Percentiles rank a stretch among this genome's conserved stretches.
Evolutionary conservation across 192 early-diverging fungal genomes (phyloP).

Genomic region (Paraglomus occultum): DNA sequence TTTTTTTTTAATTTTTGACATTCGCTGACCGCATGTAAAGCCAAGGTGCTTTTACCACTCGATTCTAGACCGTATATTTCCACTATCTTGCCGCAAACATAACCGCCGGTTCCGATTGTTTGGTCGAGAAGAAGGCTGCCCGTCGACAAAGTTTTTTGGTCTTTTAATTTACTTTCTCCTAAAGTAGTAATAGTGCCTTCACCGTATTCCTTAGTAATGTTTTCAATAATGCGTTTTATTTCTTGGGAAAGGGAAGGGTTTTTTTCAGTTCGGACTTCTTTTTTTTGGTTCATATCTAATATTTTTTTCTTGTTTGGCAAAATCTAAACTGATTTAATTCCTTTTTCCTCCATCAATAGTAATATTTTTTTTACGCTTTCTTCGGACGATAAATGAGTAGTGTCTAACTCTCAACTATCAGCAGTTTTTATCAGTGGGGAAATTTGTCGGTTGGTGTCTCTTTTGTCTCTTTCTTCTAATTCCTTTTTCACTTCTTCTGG

Average conservation of each 20-base stretch:
- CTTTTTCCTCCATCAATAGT: not conserved
- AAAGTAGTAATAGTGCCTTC: not conserved
- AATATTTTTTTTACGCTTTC: slow-evolving; percentile 6
- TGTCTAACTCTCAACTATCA: slow-evolving; percentile 25
- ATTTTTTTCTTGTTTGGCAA: too few relatives aligned
- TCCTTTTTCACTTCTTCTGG: not conserved
- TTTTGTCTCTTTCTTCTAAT: not conserved
- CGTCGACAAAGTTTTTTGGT: not conserved
- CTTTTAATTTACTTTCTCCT: not conserved
- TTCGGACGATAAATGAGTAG: not conserved
- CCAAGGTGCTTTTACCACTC: slow-evolving; percentile 3
- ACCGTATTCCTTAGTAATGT: not conserved
- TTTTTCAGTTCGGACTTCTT: too few relatives aligned
- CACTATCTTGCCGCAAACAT: slow-evolving; percentile 1
- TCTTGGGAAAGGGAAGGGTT: too few relatives aligned
- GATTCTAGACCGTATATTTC: slow-evolving; percentile 2
- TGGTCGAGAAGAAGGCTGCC: slow-evolving; percentile 7
- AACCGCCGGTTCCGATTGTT: not conserved
- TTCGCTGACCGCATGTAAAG: not conserved
- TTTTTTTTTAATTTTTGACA: not conserved
- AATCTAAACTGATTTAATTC: too few relatives aligned
- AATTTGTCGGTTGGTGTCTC: not conserved
- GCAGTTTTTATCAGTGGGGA: slow-evolving; percentile 3
- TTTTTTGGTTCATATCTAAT: too few relatives aligned
- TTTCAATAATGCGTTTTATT: not conserved